Conservation (phyloP, 176 grass and related monocot genomes). For the Microstegium vimineum region DNA sequence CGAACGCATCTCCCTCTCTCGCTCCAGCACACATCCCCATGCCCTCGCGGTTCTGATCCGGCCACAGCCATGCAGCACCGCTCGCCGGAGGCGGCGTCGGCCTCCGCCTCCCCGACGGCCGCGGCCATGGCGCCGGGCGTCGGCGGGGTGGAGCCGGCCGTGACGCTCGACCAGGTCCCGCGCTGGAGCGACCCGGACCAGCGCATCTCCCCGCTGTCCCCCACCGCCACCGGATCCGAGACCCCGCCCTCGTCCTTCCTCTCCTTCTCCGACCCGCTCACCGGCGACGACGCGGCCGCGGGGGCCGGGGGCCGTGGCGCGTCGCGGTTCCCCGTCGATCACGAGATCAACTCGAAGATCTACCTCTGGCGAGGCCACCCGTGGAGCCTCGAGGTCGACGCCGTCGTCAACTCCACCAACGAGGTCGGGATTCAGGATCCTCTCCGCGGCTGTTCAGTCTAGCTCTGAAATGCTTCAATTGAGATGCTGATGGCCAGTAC, state of each 20-base stretch:
- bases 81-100: constrained; percentile 22
- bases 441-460: background rate
- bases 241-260: constrained; percentile 28
- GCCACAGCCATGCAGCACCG: constrained; percentile 21
- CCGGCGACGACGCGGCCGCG: constrained; percentile 32
- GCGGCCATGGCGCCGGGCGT: constrained; percentile 31
- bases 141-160: constrained; percentile 49
- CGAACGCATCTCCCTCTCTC: background rate
- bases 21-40: background rate
- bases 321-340: constrained; percentile 75
- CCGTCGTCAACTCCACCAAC: constrained; percentile 98
- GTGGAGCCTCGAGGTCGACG: constrained; percentile 95
- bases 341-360: constrained; percentile 81
- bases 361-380: constrained; percentile 87
- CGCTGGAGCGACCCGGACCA: constrained; percentile 77
- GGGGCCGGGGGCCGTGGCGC: constrained; percentile 26
- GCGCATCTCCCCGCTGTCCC: constrained; percentile 23
- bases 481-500: background rate
- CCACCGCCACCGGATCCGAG: constrained; percentile 42
- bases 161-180: constrained; percentile 70
- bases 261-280: constrained; percentile 51
- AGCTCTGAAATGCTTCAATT: background rate
- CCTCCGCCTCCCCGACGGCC: constrained; percentile 16
- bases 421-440: constrained; percentile 45
- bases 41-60: constrained; percentile 20